Conservation (phyloP, 2,329 filamentous ascomycete genomes). For the Zasmidium cellare region DNA sequence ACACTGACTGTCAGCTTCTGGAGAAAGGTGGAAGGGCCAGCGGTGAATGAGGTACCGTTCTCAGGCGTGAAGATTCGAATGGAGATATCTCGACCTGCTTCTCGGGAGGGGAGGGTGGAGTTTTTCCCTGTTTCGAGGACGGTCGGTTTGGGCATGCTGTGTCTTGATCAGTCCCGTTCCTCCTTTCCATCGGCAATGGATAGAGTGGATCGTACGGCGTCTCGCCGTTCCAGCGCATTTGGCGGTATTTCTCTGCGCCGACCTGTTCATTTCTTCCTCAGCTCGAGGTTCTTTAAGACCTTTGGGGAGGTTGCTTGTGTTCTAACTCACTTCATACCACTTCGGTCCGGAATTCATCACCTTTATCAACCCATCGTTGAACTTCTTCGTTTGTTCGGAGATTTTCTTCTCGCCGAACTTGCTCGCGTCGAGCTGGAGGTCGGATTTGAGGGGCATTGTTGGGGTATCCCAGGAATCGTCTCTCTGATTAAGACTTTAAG, state of each 20-base stretch:
- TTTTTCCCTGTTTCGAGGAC: slow-evolving; percentile 50
- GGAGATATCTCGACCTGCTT: slow-evolving; percentile 52
- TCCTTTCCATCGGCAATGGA: no score
- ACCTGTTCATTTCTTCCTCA: slow-evolving; percentile 37
- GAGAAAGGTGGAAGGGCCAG: background rate
- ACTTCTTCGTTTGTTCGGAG: slow-evolving; percentile 42
- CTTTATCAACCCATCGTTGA: slow-evolving; percentile 48
- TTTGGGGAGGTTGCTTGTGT: no score
- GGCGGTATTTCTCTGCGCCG: slow-evolving; percentile 55
- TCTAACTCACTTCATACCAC: slow-evolving; percentile 51
- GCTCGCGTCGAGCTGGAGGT: slow-evolving; percentile 32
- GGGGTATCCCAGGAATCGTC: background rate
- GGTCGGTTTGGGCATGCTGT: slow-evolving; percentile 36
- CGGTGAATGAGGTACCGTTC: no score
- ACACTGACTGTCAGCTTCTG: no score
- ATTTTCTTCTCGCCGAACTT: slow-evolving; percentile 47
- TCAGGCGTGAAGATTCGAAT: slow-evolving; percentile 54
- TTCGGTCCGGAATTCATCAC: slow-evolving; percentile 46
- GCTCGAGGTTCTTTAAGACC: background rate
- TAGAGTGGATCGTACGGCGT: slow-evolving; percentile 38
- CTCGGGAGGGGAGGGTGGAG: slow-evolving; percentile 53
- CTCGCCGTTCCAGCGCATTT: slow-evolving; percentile 56
- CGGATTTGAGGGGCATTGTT: slow-evolving; percentile 25
- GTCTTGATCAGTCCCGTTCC: background rate
- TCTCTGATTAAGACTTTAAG: no score